phyloP scores from a whole-genome alignment of 1,284 basidiomycete species.

The Xerocomus nothofagi region DNA sequence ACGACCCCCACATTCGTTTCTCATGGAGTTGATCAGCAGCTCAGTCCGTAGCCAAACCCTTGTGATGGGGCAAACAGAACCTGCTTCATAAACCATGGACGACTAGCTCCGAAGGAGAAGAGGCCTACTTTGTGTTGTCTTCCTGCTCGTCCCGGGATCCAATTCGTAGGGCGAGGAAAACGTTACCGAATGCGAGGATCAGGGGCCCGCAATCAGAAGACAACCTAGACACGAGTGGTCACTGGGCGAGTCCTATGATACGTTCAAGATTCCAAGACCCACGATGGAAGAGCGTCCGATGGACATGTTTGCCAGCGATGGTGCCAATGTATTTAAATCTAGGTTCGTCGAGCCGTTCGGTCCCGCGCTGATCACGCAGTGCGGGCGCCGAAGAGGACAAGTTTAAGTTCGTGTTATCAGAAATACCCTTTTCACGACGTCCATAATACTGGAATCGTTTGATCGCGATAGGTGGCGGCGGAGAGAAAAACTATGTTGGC shows the following conservation, averaged over 20 bases:
- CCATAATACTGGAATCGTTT: neutral
- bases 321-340: neutral
- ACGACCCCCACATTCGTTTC: neutral
- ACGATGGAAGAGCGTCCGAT: neutral
- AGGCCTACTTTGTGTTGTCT: conserved; percentile 42
- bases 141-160: conserved; percentile 28
- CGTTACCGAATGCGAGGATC: neutral
- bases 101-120: conserved; percentile 1
- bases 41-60: conserved; percentile 41
- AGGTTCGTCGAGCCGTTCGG: conserved; percentile 5
- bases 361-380: conserved; percentile 2
- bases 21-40: conserved; percentile 25
- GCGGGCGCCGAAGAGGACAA: conserved; percentile 1
- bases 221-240: neutral
- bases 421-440: neutral
- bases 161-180: conserved; percentile 20
- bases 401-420: conserved; percentile 2
- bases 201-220: neutral
- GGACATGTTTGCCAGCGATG: neutral
- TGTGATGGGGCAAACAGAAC: neutral
- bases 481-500: neutral
- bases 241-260: conserved; percentile 6
- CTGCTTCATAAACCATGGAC: neutral
- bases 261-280: neutral
- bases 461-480: neutral